Percentiles rank a stretch among this genome's conserved stretches.
Evolutionary conservation across 306 rosid genomes (phyloP).

Genomic region (Fagus sylvatica): DNA sequence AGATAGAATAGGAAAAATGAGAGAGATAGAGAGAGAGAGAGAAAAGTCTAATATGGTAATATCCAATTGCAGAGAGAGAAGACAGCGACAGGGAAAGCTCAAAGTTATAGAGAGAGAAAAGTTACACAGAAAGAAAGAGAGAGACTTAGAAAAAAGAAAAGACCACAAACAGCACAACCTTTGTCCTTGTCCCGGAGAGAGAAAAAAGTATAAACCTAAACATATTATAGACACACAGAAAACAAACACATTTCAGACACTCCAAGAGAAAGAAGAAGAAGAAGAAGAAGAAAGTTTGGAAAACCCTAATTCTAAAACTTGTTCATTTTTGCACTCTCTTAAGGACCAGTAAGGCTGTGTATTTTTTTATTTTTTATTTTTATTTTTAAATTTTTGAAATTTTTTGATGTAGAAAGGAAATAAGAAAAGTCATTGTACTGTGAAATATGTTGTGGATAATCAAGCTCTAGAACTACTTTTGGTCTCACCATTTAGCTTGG

Average conservation of each 20-base stretch:
- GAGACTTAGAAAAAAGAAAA: background rate
- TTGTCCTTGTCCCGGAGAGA: slow-evolving; percentile 37
- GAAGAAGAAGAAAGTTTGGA: background rate
- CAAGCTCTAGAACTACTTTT: slow-evolving; percentile 4
- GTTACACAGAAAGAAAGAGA: background rate
- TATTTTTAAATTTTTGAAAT: background rate
- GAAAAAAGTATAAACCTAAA: slow-evolving; percentile 25
- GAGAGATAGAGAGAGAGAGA: slow-evolving; percentile 1
- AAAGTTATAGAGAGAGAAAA: background rate
- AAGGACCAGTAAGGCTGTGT: slow-evolving; percentile 9
- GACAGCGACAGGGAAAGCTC: slow-evolving; percentile 7
- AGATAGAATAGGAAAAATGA: background rate
- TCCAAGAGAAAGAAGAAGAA: background rate
- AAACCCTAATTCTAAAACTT: slow-evolving; percentile 38
- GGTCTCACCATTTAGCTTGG: background rate
- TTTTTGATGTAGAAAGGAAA: background rate
- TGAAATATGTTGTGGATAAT: background rate
- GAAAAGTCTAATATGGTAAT: background rate
- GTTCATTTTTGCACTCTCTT: slow-evolving; percentile 1
- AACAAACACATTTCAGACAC: slow-evolving; percentile 13
- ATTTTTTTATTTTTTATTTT: background rate
- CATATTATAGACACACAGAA: slow-evolving; percentile 1
- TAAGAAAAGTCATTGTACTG: background rate
- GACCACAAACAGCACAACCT: slow-evolving; percentile 28
- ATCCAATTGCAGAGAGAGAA: background rate